Evolutionary conservation across 257 asterid species (phyloP), one percentile per base, ranked within the genome.

Genomic region (Solanum piurae): DNA sequence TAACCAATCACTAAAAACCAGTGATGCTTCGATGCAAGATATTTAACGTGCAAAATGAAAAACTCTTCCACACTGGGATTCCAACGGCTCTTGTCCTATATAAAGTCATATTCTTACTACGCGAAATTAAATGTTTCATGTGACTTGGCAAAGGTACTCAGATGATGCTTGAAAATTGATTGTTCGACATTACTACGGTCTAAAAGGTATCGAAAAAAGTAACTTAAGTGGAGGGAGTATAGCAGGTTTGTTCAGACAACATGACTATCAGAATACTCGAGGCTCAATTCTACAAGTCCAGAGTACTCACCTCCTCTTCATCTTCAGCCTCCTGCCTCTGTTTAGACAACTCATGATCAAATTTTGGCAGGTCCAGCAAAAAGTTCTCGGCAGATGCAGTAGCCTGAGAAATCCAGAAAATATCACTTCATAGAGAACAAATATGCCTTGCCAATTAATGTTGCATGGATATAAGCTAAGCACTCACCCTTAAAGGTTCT

Each of bases 281-380:
- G 49, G 12, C 29, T 29, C n/a, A 79, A 46, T 79, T 80, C n/a
- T 82, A 82, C 23, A 82, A 82, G 66, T 69, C 5, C 9, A 25
- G 86, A 82, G 66, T 82, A 82, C 99, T 94, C 90, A 97, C 99
- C 91, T 96, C 98, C 29, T 94, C 99, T 34, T 94, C 86, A 74
- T 94, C 98, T 91, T 94, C 99, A 88, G 99, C 99, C 87, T 94
- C 98, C 89, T 92, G 91, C 88, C 95, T 93, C 87, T 91, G 94
- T 86, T 91, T 91, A n/a, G 98, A 95, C 95, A 91, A 69, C 89
- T 92, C 95, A 90, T 91, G 90, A 89, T 97, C 99, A 75, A 90
- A 94, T 72, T 90, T 92, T 29, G 98, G 98, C 79, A 97, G 94
- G 92, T 91, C 89, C 93, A 89, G 91, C 93, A 97, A 60, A 87